These are phyloP conservation scores for Plasmodium inui DNA, from an alignment of 169 alveolate species.

Conservation along the genomic window DNA sequence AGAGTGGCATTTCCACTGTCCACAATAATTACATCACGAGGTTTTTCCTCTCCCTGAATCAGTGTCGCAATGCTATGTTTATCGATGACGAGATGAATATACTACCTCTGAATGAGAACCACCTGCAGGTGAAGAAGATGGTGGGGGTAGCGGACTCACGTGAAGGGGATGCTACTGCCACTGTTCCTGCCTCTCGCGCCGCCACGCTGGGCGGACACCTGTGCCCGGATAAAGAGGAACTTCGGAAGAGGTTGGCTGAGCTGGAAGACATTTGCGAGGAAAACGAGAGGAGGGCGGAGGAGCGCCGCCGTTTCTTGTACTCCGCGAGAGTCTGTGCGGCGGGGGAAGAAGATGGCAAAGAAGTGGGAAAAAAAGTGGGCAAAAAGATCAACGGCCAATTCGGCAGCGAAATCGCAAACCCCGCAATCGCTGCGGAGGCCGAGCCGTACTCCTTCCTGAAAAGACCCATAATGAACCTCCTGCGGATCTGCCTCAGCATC, in stretches of 20 bases:
- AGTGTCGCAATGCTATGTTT: constrained; percentile 93
- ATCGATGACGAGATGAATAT: constrained; percentile 99
- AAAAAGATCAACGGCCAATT: no score
- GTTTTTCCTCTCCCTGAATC: constrained; percentile 88
- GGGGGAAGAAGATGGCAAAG: background rate
- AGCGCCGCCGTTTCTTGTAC: constrained; percentile 18
- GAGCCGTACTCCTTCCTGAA: constrained; percentile 12
- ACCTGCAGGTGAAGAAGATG: constrained; percentile 38
- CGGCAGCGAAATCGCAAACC: no score
- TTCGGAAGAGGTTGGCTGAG: background rate
- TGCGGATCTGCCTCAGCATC: constrained; percentile 45
- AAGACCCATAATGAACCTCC: constrained; percentile 16
- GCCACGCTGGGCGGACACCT: constrained; percentile 59
- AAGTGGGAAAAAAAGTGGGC: no score
- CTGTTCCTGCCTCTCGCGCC: background rate
- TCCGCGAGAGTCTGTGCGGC: constrained; percentile 17
- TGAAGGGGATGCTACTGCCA: no score
- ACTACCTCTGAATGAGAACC: constrained; percentile 92
- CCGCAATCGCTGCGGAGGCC: no score
- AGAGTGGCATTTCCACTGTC: constrained; percentile 88
- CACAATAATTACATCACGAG: constrained; percentile 97
- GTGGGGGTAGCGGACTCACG: background rate
- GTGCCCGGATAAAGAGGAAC: constrained; percentile 17
- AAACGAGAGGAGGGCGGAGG: constrained; percentile 79
- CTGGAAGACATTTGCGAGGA: constrained; percentile 77